These are phyloP conservation scores for Crithidia bombi DNA, from an alignment of 208 protist species.

Conservation along the genomic window DNA sequence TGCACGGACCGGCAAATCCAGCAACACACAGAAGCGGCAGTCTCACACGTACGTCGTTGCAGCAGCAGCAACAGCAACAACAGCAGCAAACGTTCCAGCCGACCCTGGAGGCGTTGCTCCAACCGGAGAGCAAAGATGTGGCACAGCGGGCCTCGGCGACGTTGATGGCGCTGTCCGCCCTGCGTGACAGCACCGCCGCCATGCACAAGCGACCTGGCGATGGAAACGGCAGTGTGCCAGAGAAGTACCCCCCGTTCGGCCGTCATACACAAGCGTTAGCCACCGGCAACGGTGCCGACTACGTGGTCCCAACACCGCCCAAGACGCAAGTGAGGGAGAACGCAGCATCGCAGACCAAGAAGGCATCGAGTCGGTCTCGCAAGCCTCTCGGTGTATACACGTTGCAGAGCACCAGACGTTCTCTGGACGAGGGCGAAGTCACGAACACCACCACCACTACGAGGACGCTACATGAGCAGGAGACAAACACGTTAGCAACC, in stretches of 20 bases:
- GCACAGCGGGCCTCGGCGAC: constrained; percentile 27
- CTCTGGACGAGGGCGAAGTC: constrained; percentile 4
- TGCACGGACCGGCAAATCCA: neutral
- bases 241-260: constrained; percentile 1
- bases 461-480: constrained; percentile 1
- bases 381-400: constrained; percentile 23
- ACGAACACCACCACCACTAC: neutral
- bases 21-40: neutral
- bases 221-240: neutral
- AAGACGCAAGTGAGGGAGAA: constrained; percentile 4
- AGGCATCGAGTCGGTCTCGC: constrained; percentile 7
- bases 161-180: constrained; percentile 24
- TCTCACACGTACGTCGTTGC: neutral
- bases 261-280: neutral
- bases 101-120: neutral
- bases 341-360: neutral
- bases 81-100: neutral
- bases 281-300: neutral
- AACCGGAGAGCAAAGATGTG: constrained; percentile 1
- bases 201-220: neutral
- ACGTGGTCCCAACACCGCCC: neutral
- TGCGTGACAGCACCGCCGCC: constrained; percentile 17
- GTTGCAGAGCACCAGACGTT: constrained; percentile 17
- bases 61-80: neutral
- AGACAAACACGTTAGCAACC: neutral